Conservation (phyloP, 495 filamentous ascomycete species). For the Parachaetomium inaequale region DNA sequence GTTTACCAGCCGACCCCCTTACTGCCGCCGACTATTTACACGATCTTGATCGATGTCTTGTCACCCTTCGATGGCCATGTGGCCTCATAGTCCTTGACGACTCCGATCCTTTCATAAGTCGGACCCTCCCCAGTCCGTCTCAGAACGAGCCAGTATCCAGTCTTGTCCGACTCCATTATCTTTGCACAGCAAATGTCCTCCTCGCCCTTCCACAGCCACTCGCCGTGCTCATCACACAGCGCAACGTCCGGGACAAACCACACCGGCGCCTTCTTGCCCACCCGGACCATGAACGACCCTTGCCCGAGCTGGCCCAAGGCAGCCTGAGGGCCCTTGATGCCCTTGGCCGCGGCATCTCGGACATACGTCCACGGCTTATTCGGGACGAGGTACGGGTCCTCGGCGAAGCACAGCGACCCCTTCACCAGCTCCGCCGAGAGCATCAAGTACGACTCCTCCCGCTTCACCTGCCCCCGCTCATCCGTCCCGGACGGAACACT, state of each 20-base stretch:
- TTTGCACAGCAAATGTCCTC: conserved; percentile 8
- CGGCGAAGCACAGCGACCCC: conserved; percentile 6
- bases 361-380: conserved; percentile 11
- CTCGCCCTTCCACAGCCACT: conserved; percentile 16
- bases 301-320: neutral
- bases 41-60: no score
- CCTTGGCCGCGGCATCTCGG: conserved; percentile 2
- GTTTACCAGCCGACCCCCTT: neutral
- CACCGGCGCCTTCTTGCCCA: conserved; percentile 1
- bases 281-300: conserved; percentile 6
- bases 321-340: neutral
- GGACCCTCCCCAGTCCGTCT: neutral
- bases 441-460: conserved; percentile 10
- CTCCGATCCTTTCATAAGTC: no score
- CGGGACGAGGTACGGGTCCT: conserved; percentile 8
- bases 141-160: conserved; percentile 13
- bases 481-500: neutral
- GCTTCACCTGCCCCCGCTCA: conserved; percentile 4
- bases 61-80: no score
- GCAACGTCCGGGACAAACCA: conserved; percentile 2
- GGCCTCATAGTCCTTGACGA: no score
- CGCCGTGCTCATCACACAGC: conserved; percentile 12
- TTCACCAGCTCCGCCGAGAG: conserved; percentile 8
- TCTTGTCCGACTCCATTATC: conserved; percentile 11
- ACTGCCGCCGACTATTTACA: neutral